Base-by-base conservation (phyloP, 768 basidiomycete species). In the Mycena amicta region DNA sequence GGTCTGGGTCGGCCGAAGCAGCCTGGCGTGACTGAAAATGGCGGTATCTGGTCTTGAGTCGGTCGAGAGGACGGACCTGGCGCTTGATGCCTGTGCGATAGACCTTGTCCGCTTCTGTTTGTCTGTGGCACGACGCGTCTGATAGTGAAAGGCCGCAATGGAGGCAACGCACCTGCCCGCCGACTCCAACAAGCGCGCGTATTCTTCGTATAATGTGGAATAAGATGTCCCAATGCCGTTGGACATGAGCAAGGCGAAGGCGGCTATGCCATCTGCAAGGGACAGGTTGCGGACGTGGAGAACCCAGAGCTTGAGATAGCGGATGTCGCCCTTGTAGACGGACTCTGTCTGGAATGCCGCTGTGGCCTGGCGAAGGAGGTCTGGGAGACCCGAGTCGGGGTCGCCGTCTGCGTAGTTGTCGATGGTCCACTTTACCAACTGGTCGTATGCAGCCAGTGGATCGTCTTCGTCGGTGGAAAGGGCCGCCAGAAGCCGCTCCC, bases 241-340 rank as follows among this genome's bases (percentile, higher is more conserved):
- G 53, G 84, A 83, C 63, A 91, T 73, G 52, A 95, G 73, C 71
- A 86, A 88, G 26, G 84, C 83, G 74, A 92, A 98, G 30, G 87
- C 82, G 31, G 81, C 82, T 28, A 93, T 81, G 46, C 85, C 84
- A 18, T 81, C 79, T 3, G 88, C 78, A 65, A 84, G 82, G 66
- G 94, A 89, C 53, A 93, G 84, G 67, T 90, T 83, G 53, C 84
- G 84, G 11, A 95, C 89, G 70, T 96, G 95, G 50, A 90, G 79
- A 22, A 88, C 83, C 97, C 97, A 99, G 20, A 98, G 72, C 70
- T 93, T 92, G 50, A 98, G 80, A 74, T 98, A 97, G 40, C 96
- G 83, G 51, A 93, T 74, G 77, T 98, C 95, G 52, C 85, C 86
- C 71, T 85, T 89, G 73, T 97, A 98, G 15, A 86, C 74, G n/a